phyloP scores from a whole-genome alignment of 306 rosid genomes.

The Dalbergia cochinchinensis region DNA sequence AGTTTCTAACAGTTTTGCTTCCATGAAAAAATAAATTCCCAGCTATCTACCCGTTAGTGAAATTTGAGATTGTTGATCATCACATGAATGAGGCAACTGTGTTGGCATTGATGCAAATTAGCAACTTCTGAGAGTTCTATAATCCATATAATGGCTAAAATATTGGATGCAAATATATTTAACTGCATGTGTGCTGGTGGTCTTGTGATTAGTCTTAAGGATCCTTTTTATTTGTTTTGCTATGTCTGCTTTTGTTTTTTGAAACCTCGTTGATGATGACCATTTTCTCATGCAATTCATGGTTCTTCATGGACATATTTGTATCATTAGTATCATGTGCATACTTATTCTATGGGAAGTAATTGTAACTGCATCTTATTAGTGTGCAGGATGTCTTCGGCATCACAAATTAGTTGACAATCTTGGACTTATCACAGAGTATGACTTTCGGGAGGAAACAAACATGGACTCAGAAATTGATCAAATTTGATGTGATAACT shows the following conservation, averaged over 20 bases:
- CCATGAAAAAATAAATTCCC: conserved; percentile 6
- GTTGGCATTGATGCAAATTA: neutral
- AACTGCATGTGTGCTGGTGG: conserved; percentile 17
- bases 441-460: conserved; percentile 68
- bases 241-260: neutral
- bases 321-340: conserved; percentile 2
- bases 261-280: conserved; percentile 17
- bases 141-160: conserved; percentile 21
- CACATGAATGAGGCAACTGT: conserved; percentile 5
- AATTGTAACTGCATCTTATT: conserved; percentile 46
- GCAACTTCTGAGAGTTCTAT: conserved; percentile 4
- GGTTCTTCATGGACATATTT: neutral
- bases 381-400: conserved; percentile 88
- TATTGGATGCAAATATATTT: conserved; percentile 2
- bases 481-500: conserved; percentile 54
- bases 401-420: conserved; percentile 87
- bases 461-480: conserved; percentile 54
- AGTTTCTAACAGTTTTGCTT: neutral
- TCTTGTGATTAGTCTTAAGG: conserved; percentile 26
- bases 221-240: conserved; percentile 20
- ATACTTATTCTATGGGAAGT: conserved; percentile 37
- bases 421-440: conserved; percentile 79
- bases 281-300: conserved; percentile 9
- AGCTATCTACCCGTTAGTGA: neutral
- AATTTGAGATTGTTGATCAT: conserved; percentile 33